Percentiles rank a stretch among this genome's conserved stretches.
Conservation (phyloP, 83 land plant species). For the Picea mariana region DNA sequence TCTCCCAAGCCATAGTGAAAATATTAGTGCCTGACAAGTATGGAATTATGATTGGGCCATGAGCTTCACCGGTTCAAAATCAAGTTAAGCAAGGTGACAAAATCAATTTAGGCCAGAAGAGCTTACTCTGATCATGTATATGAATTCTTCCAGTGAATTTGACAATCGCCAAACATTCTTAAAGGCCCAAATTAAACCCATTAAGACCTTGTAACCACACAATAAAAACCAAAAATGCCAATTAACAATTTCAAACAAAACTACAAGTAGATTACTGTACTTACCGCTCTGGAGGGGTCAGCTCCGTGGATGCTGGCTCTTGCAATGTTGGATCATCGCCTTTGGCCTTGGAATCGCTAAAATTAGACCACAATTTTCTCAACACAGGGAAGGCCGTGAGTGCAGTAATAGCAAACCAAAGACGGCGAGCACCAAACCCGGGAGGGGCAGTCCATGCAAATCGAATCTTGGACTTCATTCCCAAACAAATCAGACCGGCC, state of each 20-base stretch:
- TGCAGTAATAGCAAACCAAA: slow-evolving; percentile 93
- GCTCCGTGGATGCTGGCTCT: slow-evolving; percentile 13
- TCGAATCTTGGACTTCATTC: slow-evolving; percentile 61
- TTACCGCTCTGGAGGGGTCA: slow-evolving; percentile 15
- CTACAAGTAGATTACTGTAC: neutral
- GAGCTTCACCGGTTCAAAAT: too few relatives aligned
- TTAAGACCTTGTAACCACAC: neutral
- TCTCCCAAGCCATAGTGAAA: too few relatives aligned
- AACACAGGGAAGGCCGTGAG: slow-evolving; percentile 74
- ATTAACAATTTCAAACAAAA: neutral
- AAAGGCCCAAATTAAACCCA: neutral
- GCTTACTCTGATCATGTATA: neutral
- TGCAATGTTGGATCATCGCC: neutral
- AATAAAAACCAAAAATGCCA: neutral
- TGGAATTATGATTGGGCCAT: neutral
- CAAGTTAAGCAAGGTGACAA: too few relatives aligned
- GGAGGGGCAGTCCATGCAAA: slow-evolving; percentile 82
- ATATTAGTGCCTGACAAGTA: neutral
- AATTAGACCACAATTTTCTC: slow-evolving; percentile 55
- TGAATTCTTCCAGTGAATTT: neutral
- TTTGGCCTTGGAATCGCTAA: slow-evolving; percentile 22
- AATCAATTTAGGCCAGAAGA: neutral
- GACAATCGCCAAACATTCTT: neutral
- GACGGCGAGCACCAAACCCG: slow-evolving; percentile 85
- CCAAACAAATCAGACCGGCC: slow-evolving; percentile 76